Evolutionary conservation across 805 yeast genomes (phyloP), one percentile per base, ranked within the genome.

Genomic region (Candida lessepsii): DNA sequence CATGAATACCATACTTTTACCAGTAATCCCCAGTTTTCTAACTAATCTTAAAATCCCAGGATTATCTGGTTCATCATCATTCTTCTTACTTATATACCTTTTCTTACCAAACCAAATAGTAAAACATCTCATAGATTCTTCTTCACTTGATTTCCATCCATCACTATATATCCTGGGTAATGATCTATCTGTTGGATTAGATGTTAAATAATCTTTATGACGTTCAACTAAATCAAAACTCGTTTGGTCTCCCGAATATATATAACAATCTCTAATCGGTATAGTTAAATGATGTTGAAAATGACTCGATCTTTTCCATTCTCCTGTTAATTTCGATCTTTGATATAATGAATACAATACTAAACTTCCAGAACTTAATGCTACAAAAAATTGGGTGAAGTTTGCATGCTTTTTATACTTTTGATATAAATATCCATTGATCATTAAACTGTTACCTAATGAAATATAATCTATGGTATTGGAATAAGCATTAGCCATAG

Each of bases 111-210:
- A 78, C 96, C 96, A 89, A 2, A 91, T 50, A 0, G 93, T 86
- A 52, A 91, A 89, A 47, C 93, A 80, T 36, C 96, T 67, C 19
- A 77, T 63, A n/a, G 71, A 50, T 48, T 86, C 93, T 35, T 81
- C 85, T 52, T 91, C 98, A 7, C 78, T 68, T 2, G 95, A 83
- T 47, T 71, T 75, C 88, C 95, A 84, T 0, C 96, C 96, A 60
- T 89, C 95, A 1, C 73, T 62, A 54, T 85, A 89, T 0, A 83
- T 66, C 25, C 95, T 65, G 0, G 97, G 96, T 21, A 84, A 55
- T 0, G 81, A 62, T 35, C 73, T 71, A 4, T 68, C 71, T 0
- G 83, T 86, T 0, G 85, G 83, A 41, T 72, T 61, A 15, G 61
- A 56, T 2, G 65, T 63, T 41, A 80, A 78, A 32, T 70, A 60